Conservation (phyloP, 495 filamentous ascomycete species). For the Aspergillus nidulans region DNA sequence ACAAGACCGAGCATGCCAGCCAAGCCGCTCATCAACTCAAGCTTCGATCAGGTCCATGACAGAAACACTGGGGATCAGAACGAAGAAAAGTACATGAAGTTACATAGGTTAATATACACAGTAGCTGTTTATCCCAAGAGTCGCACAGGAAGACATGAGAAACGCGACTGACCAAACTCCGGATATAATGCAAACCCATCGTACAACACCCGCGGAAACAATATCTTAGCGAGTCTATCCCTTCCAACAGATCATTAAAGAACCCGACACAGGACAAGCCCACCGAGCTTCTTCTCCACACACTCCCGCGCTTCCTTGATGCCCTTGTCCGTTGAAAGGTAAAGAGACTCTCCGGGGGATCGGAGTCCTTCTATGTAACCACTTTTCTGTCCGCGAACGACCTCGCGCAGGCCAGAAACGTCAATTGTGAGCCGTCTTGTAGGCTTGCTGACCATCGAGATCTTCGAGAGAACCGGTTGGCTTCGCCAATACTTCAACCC, state of each 20-base stretch:
- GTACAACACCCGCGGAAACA: constrained; percentile 14
- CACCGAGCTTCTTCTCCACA: constrained; percentile 77
- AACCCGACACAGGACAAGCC: constrained; percentile 75
- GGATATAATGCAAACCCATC: constrained; percentile 37
- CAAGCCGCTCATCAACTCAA: not conserved
- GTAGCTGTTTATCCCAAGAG: constrained; percentile 32
- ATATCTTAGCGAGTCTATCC: constrained; percentile 1
- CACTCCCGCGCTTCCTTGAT: constrained; percentile 85
- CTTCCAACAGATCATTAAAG: constrained; percentile 19
- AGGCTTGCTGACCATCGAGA: constrained; percentile 70
- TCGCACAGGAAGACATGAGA: constrained; percentile 28
- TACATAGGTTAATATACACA: constrained; percentile 38
- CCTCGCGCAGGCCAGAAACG: constrained; percentile 50
- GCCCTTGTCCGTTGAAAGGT: constrained; percentile 72
- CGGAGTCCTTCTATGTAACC: constrained; percentile 67
- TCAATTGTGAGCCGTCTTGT: constrained; percentile 66
- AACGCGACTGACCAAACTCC: constrained; percentile 44
- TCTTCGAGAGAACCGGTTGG: constrained; percentile 70
- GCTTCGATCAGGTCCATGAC: not conserved
- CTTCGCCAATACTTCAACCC: constrained; percentile 93
- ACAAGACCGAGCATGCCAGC: not conserved
- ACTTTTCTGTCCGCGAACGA: constrained; percentile 62
- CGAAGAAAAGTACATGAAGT: constrained; percentile 15
- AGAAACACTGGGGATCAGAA: not conserved
- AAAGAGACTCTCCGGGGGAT: constrained; percentile 77